These are phyloP conservation scores for Xerocomellus dryophilus DNA, from an alignment of 768 basidiomycete genomes.

Conservation along the genomic window DNA sequence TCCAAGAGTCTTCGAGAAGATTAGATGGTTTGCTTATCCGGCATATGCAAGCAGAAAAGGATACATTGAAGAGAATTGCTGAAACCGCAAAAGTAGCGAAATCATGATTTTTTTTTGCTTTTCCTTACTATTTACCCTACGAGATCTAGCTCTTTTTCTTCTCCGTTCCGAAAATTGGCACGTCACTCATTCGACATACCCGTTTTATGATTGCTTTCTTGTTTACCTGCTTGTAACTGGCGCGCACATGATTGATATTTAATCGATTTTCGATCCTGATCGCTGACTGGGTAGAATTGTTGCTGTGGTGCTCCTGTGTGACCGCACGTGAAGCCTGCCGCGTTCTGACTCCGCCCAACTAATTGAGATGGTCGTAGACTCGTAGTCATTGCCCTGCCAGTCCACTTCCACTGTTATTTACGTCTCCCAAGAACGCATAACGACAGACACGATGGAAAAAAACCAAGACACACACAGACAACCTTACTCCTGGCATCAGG, in stretches of 20 bases:
- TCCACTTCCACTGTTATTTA: conserved; percentile 10
- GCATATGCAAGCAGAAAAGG: conserved; percentile 82
- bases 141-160: conserved; percentile 9
- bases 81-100: conserved; percentile 38
- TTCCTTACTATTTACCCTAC: conserved; percentile 14
- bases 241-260: conserved; percentile 23
- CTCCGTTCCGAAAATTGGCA: conserved; percentile 8
- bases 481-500: conserved; percentile 86
- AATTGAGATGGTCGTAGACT: conserved; percentile 23
- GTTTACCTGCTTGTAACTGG: conserved; percentile 27
- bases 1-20: conserved; percentile 58
- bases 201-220: conserved; percentile 18
- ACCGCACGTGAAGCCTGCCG: conserved; percentile 27
- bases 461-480: conserved; percentile 32
- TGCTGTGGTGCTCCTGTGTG: conserved; percentile 6
- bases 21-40: conserved; percentile 78
- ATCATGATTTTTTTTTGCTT: conserved; percentile 14
- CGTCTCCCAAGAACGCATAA: conserved; percentile 14
- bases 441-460: conserved; percentile 24
- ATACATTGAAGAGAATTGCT: conserved; percentile 75
- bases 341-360: conserved; percentile 36
- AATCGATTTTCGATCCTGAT: conserved; percentile 9
- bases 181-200: conserved; percentile 27
- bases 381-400: conserved; percentile 7
- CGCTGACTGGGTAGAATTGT: neutral